Evolutionary conservation across 1,284 basidiomycete species (phyloP).

Genomic region (Inonotus obliquus): DNA sequence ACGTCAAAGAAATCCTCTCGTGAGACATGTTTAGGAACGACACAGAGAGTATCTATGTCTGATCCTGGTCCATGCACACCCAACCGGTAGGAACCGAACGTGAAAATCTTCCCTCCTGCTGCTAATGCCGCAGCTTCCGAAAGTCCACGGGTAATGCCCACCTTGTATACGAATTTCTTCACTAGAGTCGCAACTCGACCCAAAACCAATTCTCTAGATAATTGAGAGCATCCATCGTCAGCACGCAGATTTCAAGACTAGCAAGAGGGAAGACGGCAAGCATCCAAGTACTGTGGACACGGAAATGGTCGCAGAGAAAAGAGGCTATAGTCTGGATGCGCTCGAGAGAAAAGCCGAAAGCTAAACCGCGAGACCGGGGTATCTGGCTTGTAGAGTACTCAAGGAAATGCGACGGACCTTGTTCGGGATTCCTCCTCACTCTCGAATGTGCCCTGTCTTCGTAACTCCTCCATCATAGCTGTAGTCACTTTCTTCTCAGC

Average conservation of each 20-base stretch:
- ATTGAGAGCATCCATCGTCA: background rate
- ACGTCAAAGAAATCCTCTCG: conserved; percentile 94
- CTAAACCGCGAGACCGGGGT: background rate
- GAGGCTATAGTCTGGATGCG: background rate
- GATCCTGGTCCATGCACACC: conserved; percentile 95
- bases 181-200: conserved; percentile 88
- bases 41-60: conserved; percentile 99
- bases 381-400: background rate
- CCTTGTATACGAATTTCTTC: conserved; percentile 89
- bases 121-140: conserved; percentile 83
- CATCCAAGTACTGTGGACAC: background rate
- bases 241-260: background rate
- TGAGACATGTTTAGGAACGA: conserved; percentile 94
- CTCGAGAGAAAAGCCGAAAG: background rate
- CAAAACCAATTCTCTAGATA: conserved; percentile 82
- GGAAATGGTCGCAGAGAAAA: conserved; percentile 12
- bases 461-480: conserved; percentile 86
- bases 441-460: conserved; percentile 86
- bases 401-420: conserved; percentile 56
- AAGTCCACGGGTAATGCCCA: conserved; percentile 75
- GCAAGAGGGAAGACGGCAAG: background rate
- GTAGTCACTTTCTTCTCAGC: conserved; percentile 80
- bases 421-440: conserved; percentile 84
- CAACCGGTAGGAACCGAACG: conserved; percentile 94
- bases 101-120: conserved; percentile 98